Evolutionary conservation across 345 rosid species (phyloP).

Genomic region (Populus euphratica): DNA sequence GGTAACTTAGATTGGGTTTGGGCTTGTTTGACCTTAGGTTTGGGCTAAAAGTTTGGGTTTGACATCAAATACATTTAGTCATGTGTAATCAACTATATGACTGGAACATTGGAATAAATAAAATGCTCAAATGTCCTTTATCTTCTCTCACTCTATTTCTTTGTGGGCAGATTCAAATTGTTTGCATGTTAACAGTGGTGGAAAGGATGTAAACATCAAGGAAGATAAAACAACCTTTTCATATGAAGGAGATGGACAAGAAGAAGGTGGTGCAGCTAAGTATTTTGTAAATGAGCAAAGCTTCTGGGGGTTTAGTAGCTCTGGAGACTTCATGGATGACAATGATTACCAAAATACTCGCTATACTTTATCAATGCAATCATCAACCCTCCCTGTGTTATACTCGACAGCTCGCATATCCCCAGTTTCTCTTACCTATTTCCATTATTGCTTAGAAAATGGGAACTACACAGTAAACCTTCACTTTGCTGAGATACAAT

Average conservation of each 20-base stretch:
- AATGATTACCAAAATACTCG: constrained; percentile 36
- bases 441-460: constrained; percentile 59
- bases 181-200: constrained; percentile 63
- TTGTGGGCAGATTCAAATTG: constrained; percentile 43
- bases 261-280: constrained; percentile 49
- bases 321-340: constrained; percentile 71
- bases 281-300: constrained; percentile 28
- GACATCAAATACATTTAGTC: no score
- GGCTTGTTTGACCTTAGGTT: rapidly evolving
- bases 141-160: background rate
- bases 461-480: constrained; percentile 49
- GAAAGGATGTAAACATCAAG: constrained; percentile 32
- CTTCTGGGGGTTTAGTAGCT: constrained; percentile 70
- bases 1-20: no score
- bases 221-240: constrained; percentile 31
- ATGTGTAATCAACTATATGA: background rate
- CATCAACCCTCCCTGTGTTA: constrained; percentile 41
- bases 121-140: background rate
- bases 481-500: constrained; percentile 58
- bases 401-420: constrained; percentile 48
- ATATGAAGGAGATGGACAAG: constrained; percentile 53
- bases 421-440: constrained; percentile 65
- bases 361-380: constrained; percentile 20
- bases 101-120: background rate
- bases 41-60: no score